Conservation (phyloP, 2,329 filamentous ascomycete species). For the Torrubiella hemipterigena region DNA sequence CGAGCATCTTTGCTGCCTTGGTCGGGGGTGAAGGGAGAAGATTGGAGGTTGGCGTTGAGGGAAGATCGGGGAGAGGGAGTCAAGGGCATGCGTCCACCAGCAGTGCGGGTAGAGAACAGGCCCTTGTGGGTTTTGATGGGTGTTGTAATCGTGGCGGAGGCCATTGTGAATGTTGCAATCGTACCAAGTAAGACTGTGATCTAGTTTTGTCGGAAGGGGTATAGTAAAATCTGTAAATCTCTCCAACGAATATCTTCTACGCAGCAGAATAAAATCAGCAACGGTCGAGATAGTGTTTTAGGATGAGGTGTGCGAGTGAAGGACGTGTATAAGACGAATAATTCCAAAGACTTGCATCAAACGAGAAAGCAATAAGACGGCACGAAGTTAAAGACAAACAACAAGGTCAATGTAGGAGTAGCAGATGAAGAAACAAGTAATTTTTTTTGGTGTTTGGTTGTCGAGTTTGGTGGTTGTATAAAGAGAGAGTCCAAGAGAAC, state of each 20-base stretch:
- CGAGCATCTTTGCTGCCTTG: conserved; percentile 38
- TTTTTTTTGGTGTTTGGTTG: too few species aligned
- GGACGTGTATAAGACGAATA: too few species aligned
- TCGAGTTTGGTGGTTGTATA: conserved; percentile 6
- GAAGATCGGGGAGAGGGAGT: conserved; percentile 79
- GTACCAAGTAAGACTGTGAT: too few species aligned
- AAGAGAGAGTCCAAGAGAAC: conserved; percentile 8
- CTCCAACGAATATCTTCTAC: too few species aligned
- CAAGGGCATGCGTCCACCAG: conserved; percentile 86
- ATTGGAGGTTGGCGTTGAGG: conserved; percentile 42
- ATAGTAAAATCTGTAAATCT: conserved; percentile 16
- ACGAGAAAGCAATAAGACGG: too few species aligned
- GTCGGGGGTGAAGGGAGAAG: conserved; percentile 70
- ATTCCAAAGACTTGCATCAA: too few species aligned
- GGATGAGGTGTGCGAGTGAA: too few species aligned
- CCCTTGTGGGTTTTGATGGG: conserved; percentile 91
- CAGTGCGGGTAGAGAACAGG: conserved; percentile 83
- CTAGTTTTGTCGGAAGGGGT: conserved; percentile 1
- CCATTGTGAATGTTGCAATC: conserved; percentile 60
- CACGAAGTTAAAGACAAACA: too few species aligned
- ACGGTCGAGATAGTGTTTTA: too few species aligned
- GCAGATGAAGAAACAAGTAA: too few species aligned
- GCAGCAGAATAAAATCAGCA: too few species aligned
- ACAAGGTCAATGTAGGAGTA: too few species aligned
- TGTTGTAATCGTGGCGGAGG: conserved; percentile 68